These are phyloP conservation scores for Buddleja alternifolia DNA, from an alignment of 257 asterid species.

Conservation along the genomic window DNA sequence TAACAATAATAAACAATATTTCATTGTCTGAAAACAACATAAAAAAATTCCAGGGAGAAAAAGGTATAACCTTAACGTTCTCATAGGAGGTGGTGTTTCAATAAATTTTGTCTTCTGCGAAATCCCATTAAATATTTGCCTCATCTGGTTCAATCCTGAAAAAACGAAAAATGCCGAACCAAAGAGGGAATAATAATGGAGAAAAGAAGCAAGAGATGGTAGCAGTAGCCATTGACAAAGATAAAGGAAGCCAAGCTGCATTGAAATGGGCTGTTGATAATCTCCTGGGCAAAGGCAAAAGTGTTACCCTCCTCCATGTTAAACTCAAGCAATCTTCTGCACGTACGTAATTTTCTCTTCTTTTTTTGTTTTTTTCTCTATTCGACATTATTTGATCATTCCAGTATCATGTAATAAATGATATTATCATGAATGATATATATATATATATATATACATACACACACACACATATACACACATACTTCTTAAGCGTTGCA, in stretches of 20 bases:
- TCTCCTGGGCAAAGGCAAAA: constrained; percentile 73
- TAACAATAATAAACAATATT: too few species aligned
- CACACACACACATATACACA: too few species aligned
- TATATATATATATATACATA: too few species aligned
- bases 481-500: not conserved
- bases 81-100: not conserved
- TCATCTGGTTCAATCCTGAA: not conserved
- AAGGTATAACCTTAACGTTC: not conserved
- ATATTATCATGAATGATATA: too few species aligned
- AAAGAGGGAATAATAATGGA: constrained; percentile 33
- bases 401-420: too few species aligned
- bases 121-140: constrained; percentile 26
- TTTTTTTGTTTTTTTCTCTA: not conserved
- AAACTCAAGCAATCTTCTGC: constrained; percentile 42
- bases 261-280: constrained; percentile 95
- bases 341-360: constrained; percentile 29
- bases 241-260: constrained; percentile 91
- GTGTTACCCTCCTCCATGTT: constrained; percentile 79
- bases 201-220: constrained; percentile 58
- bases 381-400: not conserved
- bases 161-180: constrained; percentile 33
- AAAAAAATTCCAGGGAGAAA: not conserved
- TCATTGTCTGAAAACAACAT: constrained; percentile 22
- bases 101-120: not conserved
- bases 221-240: constrained; percentile 84